These are phyloP conservation scores for Fraxinus pennsylvanica DNA, from an alignment of 257 asterid species.

Conservation along the genomic window DNA sequence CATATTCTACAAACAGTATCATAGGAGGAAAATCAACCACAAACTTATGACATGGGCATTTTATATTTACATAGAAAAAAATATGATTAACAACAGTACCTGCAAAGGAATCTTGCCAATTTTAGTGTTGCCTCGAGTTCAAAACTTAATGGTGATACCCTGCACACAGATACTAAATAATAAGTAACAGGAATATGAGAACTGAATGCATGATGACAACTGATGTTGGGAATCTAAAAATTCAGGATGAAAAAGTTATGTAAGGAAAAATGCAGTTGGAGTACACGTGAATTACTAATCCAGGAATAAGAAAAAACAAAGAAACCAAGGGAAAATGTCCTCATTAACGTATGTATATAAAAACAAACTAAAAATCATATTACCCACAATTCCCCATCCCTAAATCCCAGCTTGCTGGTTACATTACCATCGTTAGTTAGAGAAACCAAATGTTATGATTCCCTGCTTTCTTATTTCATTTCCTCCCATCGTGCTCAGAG, in stretches of 20 bases:
- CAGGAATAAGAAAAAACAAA: not conserved
- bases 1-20: not conserved
- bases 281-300: not conserved
- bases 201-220: not conserved
- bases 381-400: not conserved
- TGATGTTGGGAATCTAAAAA: not conserved
- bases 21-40: not conserved
- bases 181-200: not conserved
- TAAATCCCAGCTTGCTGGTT: not conserved
- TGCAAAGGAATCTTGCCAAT: constrained; percentile 96
- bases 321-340: not conserved
- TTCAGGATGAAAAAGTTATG: constrained; percentile 11
- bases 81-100: constrained; percentile 47
- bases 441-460: not conserved
- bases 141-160: constrained; percentile 97
- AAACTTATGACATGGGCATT: not conserved
- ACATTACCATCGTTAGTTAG: not conserved
- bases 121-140: constrained; percentile 97
- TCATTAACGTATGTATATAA: not conserved
- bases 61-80: constrained; percentile 13
- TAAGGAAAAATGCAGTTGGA: not conserved
- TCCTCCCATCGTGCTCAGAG: not conserved
- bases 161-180: constrained; percentile 31
- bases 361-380: not conserved
- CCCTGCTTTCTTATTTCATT: not conserved